Percentiles rank a stretch among this genome's conserved stretches.
Conservation (phyloP, 2,329 filamentous ascomycete species). For the Fusarium globosum region DNA sequence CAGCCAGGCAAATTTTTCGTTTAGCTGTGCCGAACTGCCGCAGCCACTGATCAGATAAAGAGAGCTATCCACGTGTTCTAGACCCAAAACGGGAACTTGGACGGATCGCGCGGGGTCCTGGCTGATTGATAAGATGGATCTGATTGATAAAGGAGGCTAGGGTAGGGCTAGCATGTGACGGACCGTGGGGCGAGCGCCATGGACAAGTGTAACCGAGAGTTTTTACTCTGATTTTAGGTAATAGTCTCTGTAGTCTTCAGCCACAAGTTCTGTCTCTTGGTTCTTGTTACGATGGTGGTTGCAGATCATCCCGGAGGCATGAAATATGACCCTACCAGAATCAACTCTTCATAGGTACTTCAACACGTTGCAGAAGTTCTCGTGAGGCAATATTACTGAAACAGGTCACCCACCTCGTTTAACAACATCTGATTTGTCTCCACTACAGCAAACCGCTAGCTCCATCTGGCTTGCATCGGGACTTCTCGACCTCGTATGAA, state of each 20-base stretch:
- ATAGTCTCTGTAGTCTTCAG: not conserved
- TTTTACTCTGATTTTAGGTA: not conserved
- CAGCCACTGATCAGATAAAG: constrained; percentile 1
- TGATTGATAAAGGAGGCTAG: not conserved
- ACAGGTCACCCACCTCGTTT: not conserved
- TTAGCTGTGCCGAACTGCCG: not conserved
- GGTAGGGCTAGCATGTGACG: not conserved
- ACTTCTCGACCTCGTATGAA: not conserved
- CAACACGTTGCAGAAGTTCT: too few relatives aligned
- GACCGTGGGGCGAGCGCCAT: not conserved
- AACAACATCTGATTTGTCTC: not conserved
- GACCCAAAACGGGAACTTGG: not conserved
- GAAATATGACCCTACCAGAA: rapidly evolving
- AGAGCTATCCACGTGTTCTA: not conserved
- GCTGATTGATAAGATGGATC: constrained; percentile 8
- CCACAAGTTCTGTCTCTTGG: not conserved
- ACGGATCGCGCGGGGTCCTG: not conserved
- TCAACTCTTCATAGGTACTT: not conserved
- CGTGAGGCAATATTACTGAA: not conserved
- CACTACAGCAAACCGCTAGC: not conserved
- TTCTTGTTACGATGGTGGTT: not conserved
- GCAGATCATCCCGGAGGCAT: not conserved
- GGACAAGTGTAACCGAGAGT: not conserved
- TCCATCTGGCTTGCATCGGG: not conserved
- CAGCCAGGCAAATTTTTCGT: not conserved